Base-by-base conservation (phyloP, 805 yeast genomes). In the Candida saitoana region DNA sequence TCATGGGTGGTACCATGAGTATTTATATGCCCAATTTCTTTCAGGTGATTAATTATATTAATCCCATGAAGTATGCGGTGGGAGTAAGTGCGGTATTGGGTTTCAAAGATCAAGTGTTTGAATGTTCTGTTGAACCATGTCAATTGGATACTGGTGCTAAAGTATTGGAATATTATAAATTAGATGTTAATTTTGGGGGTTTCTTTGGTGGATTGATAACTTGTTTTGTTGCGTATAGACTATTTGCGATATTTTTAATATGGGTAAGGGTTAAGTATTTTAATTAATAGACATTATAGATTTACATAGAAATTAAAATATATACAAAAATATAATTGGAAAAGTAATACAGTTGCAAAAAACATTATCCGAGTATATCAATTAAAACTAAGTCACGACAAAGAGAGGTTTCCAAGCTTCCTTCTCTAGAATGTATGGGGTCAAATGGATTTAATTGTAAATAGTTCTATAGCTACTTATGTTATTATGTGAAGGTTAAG, bases 1-100 rank as follows among this genome's bases (percentile, higher is more conserved):
- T 84, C 50, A 84, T 88, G 93, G 85, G 87, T 1, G 96, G 96
- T 3, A 67, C 89, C 8, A 73, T 88, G 80, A 84, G 96, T 0
- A 65, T 87, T 51, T 70, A 81, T n/a, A 77, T 87, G 83, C 84
- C 84, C 18, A 64, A 62, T 2, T 79, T 88, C 37, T 70, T 87
- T 54, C 71, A 71, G 47, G 95, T 81, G 0, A 62, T 85, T 55
- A 87, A 87, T 59, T 88, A 80, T 61, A 51, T 84, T n/a, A 82
- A 82, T 40, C 96, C 96, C 3, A 59, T 84, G 49, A 84, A 83
- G 52, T 88, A 84, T 55, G 82, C 81, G 2, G 83, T 83, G 8
- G 74, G 79, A 49, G 64, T 78, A 1, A 57, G 80, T 36, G 74
- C 81, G n/a, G 77, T 83, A 48, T 52, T 80, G 44, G 84, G 80